Conservation (phyloP, 1,284 basidiomycete species). For the Vanrija pseudolonga region DNA sequence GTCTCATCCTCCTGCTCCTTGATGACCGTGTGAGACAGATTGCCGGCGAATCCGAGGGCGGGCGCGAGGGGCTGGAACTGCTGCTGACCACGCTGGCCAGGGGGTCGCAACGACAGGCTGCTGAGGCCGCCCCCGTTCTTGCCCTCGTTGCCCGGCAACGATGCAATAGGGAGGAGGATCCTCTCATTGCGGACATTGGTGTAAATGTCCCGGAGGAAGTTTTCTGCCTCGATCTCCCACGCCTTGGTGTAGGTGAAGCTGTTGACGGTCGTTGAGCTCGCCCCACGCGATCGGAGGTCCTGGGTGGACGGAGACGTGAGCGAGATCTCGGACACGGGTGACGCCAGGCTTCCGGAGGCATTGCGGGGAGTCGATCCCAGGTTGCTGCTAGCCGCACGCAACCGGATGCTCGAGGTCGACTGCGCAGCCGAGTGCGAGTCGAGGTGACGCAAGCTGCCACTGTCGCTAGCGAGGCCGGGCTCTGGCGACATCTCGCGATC, state of each 20-base stretch:
- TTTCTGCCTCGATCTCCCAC: conserved; percentile 84
- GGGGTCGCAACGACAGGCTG: too few species aligned
- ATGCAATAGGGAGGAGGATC: conserved; percentile 69
- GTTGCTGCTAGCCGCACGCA: conserved; percentile 12
- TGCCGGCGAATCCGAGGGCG: conserved; percentile 89
- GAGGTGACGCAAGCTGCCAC: conserved; percentile 49
- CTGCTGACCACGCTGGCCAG: too few species aligned
- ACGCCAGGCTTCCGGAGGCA: conserved; percentile 22
- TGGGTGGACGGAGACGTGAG: conserved; percentile 20
- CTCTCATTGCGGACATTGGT: conserved; percentile 82
- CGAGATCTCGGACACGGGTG: conserved; percentile 20
- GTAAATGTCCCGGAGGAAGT: conserved; percentile 89
- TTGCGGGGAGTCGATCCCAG: conserved; percentile 22
- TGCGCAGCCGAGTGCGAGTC: conserved; percentile 23
- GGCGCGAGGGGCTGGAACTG: conserved; percentile 55
- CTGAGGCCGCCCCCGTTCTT: too few species aligned
- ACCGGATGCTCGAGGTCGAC: conserved; percentile 17
- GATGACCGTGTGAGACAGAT: conserved; percentile 92
- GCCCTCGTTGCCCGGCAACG: conserved; percentile 25
- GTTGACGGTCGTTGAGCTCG: conserved; percentile 33
- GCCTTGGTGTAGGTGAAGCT: conserved; percentile 37
- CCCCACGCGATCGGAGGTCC: conserved; percentile 15
- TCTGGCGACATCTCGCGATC: conserved; percentile 58
- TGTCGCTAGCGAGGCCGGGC: conserved; percentile 61
- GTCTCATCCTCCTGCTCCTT: conserved; percentile 90